Conservation (phyloP, 2,329 filamentous ascomycete genomes). For the Lithohypha guttulata region DNA sequence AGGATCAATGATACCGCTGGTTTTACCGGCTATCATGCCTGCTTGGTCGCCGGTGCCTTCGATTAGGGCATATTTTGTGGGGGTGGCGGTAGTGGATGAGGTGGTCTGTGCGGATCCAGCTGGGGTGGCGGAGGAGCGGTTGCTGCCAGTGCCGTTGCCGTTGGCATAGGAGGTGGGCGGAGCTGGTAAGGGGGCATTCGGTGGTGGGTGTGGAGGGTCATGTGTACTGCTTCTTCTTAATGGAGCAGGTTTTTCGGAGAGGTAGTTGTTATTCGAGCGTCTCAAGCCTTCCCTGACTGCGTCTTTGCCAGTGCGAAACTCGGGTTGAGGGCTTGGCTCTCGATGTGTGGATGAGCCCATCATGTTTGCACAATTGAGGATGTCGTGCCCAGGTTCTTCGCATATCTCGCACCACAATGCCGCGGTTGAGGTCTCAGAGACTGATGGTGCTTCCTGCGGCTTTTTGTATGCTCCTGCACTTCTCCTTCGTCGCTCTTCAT, state of each 20-base stretch:
- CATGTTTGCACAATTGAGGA: conserved; percentile 88
- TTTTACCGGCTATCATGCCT: conserved; percentile 63
- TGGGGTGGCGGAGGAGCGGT: conserved; percentile 5
- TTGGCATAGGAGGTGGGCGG: conserved; percentile 3
- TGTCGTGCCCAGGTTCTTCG: conserved; percentile 83
- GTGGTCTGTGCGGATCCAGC: conserved; percentile 35
- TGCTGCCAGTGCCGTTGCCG: conserved; percentile 24
- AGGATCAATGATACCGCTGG: conserved; percentile 65
- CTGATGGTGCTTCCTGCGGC: conserved; percentile 24
- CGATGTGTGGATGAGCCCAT: conserved; percentile 11
- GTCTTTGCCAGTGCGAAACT: conserved; percentile 13
- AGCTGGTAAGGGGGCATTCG: conserved; percentile 10
- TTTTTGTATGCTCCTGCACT: not conserved
- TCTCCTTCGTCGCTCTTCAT: conserved; percentile 7
- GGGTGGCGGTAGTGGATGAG: conserved; percentile 36
- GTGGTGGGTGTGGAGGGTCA: conserved; percentile 10
- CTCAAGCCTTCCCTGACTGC: conserved; percentile 12
- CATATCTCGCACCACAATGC: conserved; percentile 87
- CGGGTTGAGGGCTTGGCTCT: conserved; percentile 6
- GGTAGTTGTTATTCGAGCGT: conserved; percentile 2
- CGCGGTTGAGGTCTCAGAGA: conserved; percentile 36
- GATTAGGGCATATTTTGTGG: conserved; percentile 20
- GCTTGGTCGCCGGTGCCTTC: conserved; percentile 34
- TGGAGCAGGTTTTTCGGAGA: conserved; percentile 15
- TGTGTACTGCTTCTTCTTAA: conserved; percentile 3